phyloP scores from a whole-genome alignment of 1,284 basidiomycete genomes.

The Sanghuangporus sanghuang region DNA sequence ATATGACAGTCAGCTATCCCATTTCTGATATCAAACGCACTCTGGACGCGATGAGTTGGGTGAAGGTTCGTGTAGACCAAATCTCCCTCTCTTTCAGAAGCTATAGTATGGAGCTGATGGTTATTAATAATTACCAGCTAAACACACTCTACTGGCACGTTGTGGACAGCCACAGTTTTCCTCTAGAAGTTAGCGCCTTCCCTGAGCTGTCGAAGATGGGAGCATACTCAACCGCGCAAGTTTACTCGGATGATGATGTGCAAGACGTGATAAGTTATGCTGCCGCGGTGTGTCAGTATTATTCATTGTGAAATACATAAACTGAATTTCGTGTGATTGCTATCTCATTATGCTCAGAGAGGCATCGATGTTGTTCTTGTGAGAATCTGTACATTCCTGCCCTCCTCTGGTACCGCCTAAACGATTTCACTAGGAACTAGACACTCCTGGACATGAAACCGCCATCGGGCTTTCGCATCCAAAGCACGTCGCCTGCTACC shows the following conservation, averaged over 20 bases:
- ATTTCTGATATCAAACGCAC: constrained; percentile 65
- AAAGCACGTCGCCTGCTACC: constrained; percentile 38
- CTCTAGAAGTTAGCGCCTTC: constrained; percentile 59
- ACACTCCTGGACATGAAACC: constrained; percentile 45
- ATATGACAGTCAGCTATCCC: constrained; percentile 54
- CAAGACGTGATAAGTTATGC: constrained; percentile 66
- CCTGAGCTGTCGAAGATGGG: constrained; percentile 59
- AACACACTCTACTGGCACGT: constrained; percentile 82
- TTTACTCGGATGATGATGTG: constrained; percentile 63
- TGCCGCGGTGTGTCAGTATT: constrained; percentile 46
- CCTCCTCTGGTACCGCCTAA: neutral
- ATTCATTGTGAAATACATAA: neutral
- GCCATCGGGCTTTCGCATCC: constrained; percentile 34
- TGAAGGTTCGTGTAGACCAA: constrained; percentile 53
- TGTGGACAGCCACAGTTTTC: constrained; percentile 74
- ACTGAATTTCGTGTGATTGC: neutral
- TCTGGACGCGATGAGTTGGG: constrained; percentile 82
- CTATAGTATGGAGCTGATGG: constrained; percentile 20
- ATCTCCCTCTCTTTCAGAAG: neutral
- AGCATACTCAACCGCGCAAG: constrained; percentile 55
- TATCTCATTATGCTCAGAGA: constrained; percentile 22
- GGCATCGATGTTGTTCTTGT: constrained; percentile 44
- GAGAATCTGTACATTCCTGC: neutral
- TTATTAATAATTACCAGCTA: constrained; percentile 34
- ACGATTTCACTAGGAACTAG: constrained; percentile 30